Evolutionary conservation across 2,329 filamentous ascomycete genomes (phyloP).

Genomic region (Ascochyta pisi): DNA sequence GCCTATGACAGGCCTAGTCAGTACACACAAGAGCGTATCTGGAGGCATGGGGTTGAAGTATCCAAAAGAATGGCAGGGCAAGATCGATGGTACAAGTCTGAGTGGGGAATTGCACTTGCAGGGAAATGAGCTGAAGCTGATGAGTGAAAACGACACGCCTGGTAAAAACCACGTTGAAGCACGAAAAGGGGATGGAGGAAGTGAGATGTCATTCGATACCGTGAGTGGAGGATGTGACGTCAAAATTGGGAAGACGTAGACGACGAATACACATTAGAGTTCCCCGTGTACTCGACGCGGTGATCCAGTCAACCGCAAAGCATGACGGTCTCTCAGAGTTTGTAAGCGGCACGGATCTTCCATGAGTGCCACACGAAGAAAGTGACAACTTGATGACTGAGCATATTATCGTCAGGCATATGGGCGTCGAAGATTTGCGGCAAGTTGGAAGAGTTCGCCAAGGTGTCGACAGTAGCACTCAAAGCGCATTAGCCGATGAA

Average conservation of each 20-base stretch:
- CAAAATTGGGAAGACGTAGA: constrained; percentile 33
- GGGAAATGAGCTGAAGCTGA: constrained; percentile 48
- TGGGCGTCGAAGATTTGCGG: not conserved
- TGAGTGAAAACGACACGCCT: constrained; percentile 35
- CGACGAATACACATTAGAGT: too few species aligned
- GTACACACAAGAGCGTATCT: constrained; percentile 46
- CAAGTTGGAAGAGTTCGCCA: constrained; percentile 1
- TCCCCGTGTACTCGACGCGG: not conserved
- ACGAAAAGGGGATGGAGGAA: constrained; percentile 48
- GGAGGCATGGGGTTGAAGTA: constrained; percentile 48
- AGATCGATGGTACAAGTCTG: constrained; percentile 45
- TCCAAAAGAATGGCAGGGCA: constrained; percentile 53
- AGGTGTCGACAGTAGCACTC: not conserved
- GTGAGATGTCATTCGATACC: constrained; percentile 45
- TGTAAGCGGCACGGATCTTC: not conserved
- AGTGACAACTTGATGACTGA: not conserved
- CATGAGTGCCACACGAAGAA: not conserved
- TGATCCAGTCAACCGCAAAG: not conserved
- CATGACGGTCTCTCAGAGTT: not conserved
- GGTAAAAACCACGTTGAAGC: constrained; percentile 47
- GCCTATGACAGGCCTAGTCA: constrained; percentile 38
- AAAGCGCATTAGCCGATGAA: not conserved
- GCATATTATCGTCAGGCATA: not conserved
- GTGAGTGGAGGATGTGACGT: constrained; percentile 44
- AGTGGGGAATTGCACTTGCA: constrained; percentile 49